Conservation (phyloP, 31 red algal species). For the Endocladia muricata region DNA sequence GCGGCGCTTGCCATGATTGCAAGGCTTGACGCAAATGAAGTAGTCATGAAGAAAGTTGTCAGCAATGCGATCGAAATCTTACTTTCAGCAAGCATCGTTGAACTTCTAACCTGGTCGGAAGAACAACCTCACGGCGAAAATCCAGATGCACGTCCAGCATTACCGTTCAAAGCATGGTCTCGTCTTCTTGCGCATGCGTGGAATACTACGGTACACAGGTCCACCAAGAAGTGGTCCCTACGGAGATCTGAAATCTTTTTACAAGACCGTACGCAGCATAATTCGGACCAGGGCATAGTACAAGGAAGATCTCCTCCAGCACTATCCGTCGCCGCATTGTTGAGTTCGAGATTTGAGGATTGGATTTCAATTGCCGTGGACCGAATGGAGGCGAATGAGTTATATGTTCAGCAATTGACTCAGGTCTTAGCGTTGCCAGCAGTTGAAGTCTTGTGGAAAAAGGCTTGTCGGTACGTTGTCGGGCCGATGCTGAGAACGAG, state of each 20-base stretch:
- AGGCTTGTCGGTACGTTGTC: slow-evolving; percentile 21
- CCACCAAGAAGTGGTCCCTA: too few species aligned
- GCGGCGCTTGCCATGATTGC: not conserved
- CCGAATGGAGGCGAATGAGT: slow-evolving; percentile 14
- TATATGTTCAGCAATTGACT: slow-evolving; percentile 8
- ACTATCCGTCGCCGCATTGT: not conserved
- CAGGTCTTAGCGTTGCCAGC: slow-evolving; percentile 4
- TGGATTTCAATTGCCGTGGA: slow-evolving; percentile 23
- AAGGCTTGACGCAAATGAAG: not conserved
- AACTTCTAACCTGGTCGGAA: slow-evolving; percentile 5
- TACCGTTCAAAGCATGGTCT: not conserved
- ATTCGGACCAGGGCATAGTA: not conserved
- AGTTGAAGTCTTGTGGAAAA: slow-evolving; percentile 33
- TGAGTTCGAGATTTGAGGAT: slow-evolving; percentile 25
- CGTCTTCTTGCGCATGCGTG: too few species aligned
- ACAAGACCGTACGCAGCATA: not conserved
- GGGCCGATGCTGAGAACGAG: slow-evolving; percentile 20
- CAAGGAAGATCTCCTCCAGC: not conserved
- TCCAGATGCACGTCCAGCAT: not conserved
- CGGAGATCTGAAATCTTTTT: too few species aligned
- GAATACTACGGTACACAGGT: too few species aligned
- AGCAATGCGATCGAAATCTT: not conserved
- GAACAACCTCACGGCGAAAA: not conserved
- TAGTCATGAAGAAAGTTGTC: not conserved
- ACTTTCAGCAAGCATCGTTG: not conserved